These are phyloP conservation scores for Isabelozyma gotoi DNA, from an alignment of 805 yeast genomes.

Conservation along the genomic window DNA sequence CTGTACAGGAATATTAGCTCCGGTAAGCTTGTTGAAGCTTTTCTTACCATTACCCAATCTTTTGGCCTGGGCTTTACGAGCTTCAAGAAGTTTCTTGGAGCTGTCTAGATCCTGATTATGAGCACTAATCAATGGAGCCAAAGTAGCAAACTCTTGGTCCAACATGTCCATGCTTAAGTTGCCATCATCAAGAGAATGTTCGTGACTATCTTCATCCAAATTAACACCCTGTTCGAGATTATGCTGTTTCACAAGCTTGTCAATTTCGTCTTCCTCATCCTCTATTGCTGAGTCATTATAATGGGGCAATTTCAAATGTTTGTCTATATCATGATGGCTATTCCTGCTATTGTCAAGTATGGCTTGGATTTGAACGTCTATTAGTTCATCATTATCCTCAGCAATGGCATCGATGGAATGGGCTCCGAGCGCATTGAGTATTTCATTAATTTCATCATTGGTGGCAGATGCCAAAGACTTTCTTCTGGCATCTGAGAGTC, in stretches of 20 bases:
- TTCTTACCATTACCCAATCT: conserved; percentile 10
- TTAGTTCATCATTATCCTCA: conserved; percentile 25
- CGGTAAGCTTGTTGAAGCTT: neutral
- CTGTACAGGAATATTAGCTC: neutral
- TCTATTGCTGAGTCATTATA: conserved; percentile 23
- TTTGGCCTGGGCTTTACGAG: conserved; percentile 19
- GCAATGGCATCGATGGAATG: conserved; percentile 26
- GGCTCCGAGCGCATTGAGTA: conserved; percentile 37
- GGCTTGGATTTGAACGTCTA: conserved; percentile 32
- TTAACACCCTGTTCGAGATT: conserved; percentile 32
- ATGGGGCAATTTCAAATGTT: conserved; percentile 11
- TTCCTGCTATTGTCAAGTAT: conserved; percentile 27
- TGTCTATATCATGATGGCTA: conserved; percentile 11
- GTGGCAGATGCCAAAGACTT: conserved; percentile 39
- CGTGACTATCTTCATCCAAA: conserved; percentile 17
- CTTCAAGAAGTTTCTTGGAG: conserved; percentile 19
- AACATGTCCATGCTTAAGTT: conserved; percentile 27
- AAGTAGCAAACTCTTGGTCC: conserved; percentile 41
- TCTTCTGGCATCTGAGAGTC: conserved; percentile 36
- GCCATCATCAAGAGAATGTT: neutral
- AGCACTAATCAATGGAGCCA: conserved; percentile 39
- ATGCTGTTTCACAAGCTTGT: conserved; percentile 33
- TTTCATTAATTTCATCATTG: conserved; percentile 38
- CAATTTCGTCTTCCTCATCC: conserved; percentile 38
- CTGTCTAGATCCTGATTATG: conserved; percentile 27